Evolutionary conservation across 1,284 basidiomycete genomes (phyloP), one percentile per base, ranked within the genome.

Genomic region (Cerrena zonata): DNA sequence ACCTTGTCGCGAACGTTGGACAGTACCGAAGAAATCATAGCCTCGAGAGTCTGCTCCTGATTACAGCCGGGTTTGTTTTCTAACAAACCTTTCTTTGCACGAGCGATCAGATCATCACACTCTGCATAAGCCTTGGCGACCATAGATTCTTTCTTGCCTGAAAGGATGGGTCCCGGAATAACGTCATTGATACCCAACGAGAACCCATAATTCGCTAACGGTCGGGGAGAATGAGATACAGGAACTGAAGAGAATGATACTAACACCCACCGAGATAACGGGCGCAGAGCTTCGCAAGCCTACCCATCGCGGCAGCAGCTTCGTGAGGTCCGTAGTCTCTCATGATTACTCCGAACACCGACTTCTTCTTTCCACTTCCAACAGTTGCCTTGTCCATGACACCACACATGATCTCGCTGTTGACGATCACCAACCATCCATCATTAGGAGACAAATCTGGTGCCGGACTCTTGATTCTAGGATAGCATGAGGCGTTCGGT

Each of bases 341-440:
- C 71, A 98, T 81, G 61, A 99, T 97, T 47, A 98, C 92, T 56
- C 95, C 95, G 62, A 99, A 99, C 34, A 99, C 92, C 2, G 93
- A 97, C 67, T 97, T 98, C 77, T 99, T 99, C 80, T 99, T 99
- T 50, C 96, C 96, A 62, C 93, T 91, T 52, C 96, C 96, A 4
- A 99, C 91, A 0, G 94, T 98, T 19, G 91, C 91, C 74, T 99
- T 99, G 75, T 99, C 96, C 82, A 99, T 96, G 7, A 95, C 91
- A 46, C 96, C 96, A 63, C 95, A 98, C 92, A 99, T 98, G 64
- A 99, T 94, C 70, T 99, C 94, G 65, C 91, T 94, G 68, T 99
- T 99, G 56, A 94, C 85, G 50, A 99, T 87, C 52, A 99, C 96
- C 26, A 99, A 80, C 84, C 93, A 99, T 1, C 95, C 95, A 63